Base-by-base conservation (phyloP, 176 grass and related monocot species). In the Alloteropsis semialata region DNA sequence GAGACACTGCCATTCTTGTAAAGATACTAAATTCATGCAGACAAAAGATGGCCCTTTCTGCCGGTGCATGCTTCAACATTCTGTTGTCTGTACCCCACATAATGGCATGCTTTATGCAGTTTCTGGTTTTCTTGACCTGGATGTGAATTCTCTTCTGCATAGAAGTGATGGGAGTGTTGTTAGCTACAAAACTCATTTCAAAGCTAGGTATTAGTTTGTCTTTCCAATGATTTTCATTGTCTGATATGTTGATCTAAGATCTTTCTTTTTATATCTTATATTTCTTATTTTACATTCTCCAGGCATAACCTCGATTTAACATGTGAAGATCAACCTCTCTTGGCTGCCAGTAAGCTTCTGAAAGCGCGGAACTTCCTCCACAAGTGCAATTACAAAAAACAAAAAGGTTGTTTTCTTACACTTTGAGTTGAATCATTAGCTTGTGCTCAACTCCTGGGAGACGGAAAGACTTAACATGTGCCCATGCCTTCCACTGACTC, bases 31-130 rank as follows among this genome's bases (percentile, higher is more conserved):
- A 70, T 62, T 89, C 34, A 24, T 97, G 69, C 87, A 88, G 78
- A 97, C 91, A 74, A 90, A 77, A 91, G 82, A 82, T 82, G 91
- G 84, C 56, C 51, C 64, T 51, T 11, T 86, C 1, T 94, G 85
- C 65, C 73, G 3, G 19, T 91, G 89, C 48, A 84, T 86, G 84
- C 74, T 97, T 74, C 17, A 78, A 80, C 86, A 88, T 69, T 92
- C 84, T 58, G 39, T 97, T 62, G 87, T 97, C 13, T 79, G 82
- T 67, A 92, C 89, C 28, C 88, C 91, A 65, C 94, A 97, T 72
- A 93, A 79, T 86, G 62, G 21, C 46, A 16, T 7, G n/a, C 49
- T 92, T 53, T 97, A 94, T 83, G 78, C 19, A 61, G 78, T 92
- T 86, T 87, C 49, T 56, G 94, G 81, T 21, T 71, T 93, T 58